Evolutionary conservation across 306 rosid species (phyloP).

Genomic region (Morella rubra): DNA sequence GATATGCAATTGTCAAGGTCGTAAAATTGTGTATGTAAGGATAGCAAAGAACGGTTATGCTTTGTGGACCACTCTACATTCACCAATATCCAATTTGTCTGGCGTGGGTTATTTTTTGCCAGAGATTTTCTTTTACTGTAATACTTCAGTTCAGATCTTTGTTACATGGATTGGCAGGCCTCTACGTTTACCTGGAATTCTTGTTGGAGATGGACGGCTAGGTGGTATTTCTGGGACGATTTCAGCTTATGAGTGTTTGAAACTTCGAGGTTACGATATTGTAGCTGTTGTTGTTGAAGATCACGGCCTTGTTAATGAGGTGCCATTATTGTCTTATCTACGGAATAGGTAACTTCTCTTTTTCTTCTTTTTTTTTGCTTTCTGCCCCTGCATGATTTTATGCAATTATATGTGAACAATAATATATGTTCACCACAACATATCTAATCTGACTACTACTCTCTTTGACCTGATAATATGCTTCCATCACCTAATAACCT

Average conservation of each 20-base stretch:
- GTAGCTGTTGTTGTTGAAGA: conserved; percentile 76
- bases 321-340: conserved; percentile 62
- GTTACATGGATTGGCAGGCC: conserved; percentile 51
- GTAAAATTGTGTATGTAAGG: not conserved
- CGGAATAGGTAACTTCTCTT: conserved; percentile 56
- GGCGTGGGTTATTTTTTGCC: not conserved
- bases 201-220: conserved; percentile 85
- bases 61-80: not conserved
- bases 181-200: conserved; percentile 83
- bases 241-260: conserved; percentile 88
- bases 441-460: not conserved
- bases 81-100: not conserved
- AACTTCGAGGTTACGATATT: conserved; percentile 81
- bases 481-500: conserved; percentile 1
- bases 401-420: not conserved
- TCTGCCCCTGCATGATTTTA: not conserved
- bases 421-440: not conserved
- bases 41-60: conserved; percentile 1
- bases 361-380: conserved; percentile 21
- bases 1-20: not conserved
- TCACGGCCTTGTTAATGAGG: conserved; percentile 88
- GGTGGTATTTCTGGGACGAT: conserved; percentile 96
- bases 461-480: conserved; percentile 3
- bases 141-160: conserved; percentile 13
- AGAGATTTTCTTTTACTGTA: not conserved